Base-by-base conservation (phyloP, 163 green algal species). In the Smithsoniella earleae region DNA sequence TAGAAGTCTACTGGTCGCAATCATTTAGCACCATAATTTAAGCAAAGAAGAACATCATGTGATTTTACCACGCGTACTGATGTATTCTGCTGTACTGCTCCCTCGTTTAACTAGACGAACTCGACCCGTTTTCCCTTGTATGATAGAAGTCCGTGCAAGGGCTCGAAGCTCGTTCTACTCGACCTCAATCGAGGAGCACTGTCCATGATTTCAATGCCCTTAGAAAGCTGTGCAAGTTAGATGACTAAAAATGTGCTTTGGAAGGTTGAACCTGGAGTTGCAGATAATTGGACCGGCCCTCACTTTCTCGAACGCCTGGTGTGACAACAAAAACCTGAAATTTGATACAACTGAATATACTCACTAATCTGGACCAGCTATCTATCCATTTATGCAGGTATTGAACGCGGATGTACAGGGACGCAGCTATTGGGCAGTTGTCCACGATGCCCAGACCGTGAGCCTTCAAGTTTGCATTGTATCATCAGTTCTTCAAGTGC, bases 401-500 rank as follows among this genome's bases (percentile, higher is more conserved):
- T 66, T 90, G 2, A 94, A 94, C 46, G 86, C 85, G 5, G 76
- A 85, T 16, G 76, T 92, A 27, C 81, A 82, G 5, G 34, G 77
- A 16, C 77, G 85, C 8, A 76, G 82, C 76, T 92, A 89, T 69
- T 86, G 79, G 81, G 75, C 66, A 1, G 85, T 93, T 3, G 88
- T 88, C 30, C 49, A 84, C 46, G 82, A 77, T 40, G 85, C 84
- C 0, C 66, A 77, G 25, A 77, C 83, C 0, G 76, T 93, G 6
- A 82, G 80, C 8, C 87, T 92, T 78, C 88, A 94, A 79, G 75
- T 92, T n/a, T 82, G 66, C 13, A 82, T 79, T 3, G 84, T 87
- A 5, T n/a, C 58, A 43, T 69, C 58, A 38, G 58, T 43, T 69
- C 27, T 69, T 30, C n/a, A 69, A 38, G 58, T 69, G 34, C 58